Evolutionary conservation across 225 moss, liverwort and hornwort species (phyloP).

Genomic region (Pseudoscleropodium purum): DNA sequence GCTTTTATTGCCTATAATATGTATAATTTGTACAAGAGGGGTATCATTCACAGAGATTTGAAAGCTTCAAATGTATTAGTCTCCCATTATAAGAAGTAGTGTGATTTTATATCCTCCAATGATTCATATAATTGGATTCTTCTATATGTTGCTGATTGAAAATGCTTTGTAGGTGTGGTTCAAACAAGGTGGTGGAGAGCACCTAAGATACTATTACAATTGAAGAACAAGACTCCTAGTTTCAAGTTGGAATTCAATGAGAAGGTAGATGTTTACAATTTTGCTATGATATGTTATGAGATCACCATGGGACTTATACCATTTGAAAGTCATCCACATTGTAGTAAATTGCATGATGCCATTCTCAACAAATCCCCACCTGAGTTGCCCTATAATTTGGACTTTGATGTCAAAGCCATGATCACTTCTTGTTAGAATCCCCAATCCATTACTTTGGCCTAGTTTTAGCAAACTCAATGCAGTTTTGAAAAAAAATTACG

Average conservation of each 20-base stretch:
- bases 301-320: neutral
- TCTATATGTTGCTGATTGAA: neutral
- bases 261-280: neutral
- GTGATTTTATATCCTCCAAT: neutral
- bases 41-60: neutral
- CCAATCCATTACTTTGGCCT: neutral
- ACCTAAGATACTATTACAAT: neutral
- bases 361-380: neutral
- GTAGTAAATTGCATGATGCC: rapidly evolving
- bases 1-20: rapidly evolving
- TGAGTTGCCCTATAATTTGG: neutral
- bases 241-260: neutral
- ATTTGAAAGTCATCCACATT: rapidly evolving
- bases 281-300: neutral
- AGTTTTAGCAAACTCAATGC: rapidly evolving
- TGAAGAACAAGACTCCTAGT: neutral
- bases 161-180: rapidly evolving
- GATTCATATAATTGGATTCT: rapidly evolving
- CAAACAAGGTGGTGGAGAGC: neutral
- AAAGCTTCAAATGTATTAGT: neutral
- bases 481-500: rapidly evolving
- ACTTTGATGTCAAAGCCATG: rapidly evolving
- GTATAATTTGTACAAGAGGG: rapidly evolving
- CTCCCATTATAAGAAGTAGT: rapidly evolving
- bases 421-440: neutral